Evolutionary conservation across 2,329 filamentous ascomycete species (phyloP).

Genomic region (Amylocarpus encephaloides): DNA sequence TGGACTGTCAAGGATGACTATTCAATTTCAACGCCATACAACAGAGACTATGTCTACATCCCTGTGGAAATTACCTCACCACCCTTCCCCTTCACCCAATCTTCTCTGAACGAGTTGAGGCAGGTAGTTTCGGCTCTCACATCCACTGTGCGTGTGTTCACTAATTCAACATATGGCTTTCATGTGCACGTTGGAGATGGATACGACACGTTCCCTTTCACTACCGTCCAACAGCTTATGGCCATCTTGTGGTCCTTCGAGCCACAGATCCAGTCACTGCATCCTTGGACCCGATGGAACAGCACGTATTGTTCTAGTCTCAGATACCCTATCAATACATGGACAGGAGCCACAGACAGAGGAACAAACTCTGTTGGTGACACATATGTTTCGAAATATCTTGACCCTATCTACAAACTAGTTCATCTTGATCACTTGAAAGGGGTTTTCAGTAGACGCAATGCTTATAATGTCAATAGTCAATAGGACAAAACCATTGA

Average conservation of each 20-base stretch:
- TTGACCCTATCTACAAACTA: too few species aligned
- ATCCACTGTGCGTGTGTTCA: neutral
- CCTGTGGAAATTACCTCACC: neutral
- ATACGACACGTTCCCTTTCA: constrained; percentile 13
- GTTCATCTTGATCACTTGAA: too few species aligned
- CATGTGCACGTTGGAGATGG: constrained; percentile 30
- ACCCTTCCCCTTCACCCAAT: neutral
- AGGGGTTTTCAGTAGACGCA: too few species aligned
- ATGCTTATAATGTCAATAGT: too few species aligned
- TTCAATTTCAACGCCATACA: neutral
- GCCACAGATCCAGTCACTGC: constrained; percentile 22
- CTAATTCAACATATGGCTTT: neutral
- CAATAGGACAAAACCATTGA: too few species aligned
- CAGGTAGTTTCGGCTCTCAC: neutral
- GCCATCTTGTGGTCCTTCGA: constrained; percentile 27
- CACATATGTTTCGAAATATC: too few species aligned
- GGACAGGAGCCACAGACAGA: too few species aligned
- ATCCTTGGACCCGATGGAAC: constrained; percentile 9
- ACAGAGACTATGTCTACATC: neutral
- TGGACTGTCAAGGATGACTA: neutral
- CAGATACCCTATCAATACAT: too few species aligned
- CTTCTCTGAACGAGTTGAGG: neutral
- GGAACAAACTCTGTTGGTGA: too few species aligned
- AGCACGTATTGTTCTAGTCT: neutral
- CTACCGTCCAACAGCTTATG: constrained; percentile 26